Evolutionary conservation across 2,329 filamentous ascomycete genomes (phyloP), one percentile per base, ranked within the genome.

Genomic region (Cladosporium sp.): DNA sequence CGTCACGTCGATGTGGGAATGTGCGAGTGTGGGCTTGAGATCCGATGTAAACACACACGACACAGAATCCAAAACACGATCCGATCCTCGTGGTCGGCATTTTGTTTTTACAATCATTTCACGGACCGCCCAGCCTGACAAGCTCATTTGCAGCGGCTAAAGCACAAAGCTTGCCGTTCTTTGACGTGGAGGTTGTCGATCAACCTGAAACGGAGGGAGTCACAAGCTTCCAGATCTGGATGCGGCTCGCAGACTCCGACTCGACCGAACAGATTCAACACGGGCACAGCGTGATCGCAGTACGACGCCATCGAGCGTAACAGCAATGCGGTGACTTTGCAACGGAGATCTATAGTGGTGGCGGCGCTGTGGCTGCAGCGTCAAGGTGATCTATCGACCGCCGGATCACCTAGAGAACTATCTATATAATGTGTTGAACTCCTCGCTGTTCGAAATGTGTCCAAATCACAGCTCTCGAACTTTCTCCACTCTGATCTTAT

Each of bases 121-220:
- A 21, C 61, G 61, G 61, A 44, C 61, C 61, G 61, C 61, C 50
- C 35, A 63, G 50, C 40, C 61, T 28, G 50, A 63, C 35, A 63
- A 63, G 61, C 61, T 52, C 37, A n/a, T 31, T 5, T 29, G n/a
- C 14, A 35, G 18, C 50, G 50, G 61, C 35, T 55, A 49, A 56
- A 56, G 18, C 37, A 44, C 16, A 63, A 63, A 63, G 61, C 61
- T 63, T 63, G 35, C 23, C 21, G 23, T 26, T 29, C 26, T 35
- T 63, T 56, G 11, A 46, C 16, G 49, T 37, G 35, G 35, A 35
- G 11, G 5, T 26, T 7, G 18, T 46, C 14, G 50, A 63, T 63
- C 50, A 44, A 63, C 23, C 18, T 53, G 61, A 56, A 55, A 56
- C 61, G 61, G 61, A 63, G 61, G 49, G 16, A 33, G 35, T 37